Base-by-base conservation (phyloP, 2,329 filamentous ascomycete genomes). In the Aschersonia sp. region DNA sequence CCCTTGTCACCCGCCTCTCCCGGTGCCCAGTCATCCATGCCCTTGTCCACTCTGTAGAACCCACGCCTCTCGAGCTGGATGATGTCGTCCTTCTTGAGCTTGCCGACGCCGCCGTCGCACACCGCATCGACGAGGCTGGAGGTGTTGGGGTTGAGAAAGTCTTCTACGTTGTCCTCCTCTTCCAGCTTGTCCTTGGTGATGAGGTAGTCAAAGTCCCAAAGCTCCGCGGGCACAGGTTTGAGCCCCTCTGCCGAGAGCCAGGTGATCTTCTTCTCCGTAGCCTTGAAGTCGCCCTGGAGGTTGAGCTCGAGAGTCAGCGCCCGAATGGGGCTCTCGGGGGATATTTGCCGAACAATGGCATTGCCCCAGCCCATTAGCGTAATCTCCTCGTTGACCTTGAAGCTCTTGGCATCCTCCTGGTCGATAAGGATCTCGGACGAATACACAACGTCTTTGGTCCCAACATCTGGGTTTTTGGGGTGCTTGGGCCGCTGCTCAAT, bases 281-380 rank as follows among this genome's bases (percentile, higher is more conserved):
- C 83, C 73, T 94, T 95, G 65, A 97, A 86, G 63, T 97, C 90
- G 48, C 90, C 89, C 57, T 85, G 79, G 45, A 96, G 78, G 65
- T 97, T 84, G n/a, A 96, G 78, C 67, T 95, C 87, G 47, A 92
- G 72, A 49, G 85, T 83, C 40, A 95, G 73, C 37, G 68, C 71
- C 10, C 80, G 83, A 57, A 95, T 80, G 44, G 77, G 70, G 9
- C 71, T 71, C 14, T 66, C 64, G 32, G 68, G 65, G 44, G 76
- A 71, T 52, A 87, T 78, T 50, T 80, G 78, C 48, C 81, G 78
- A 30, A 92, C 84, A 54, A 88, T 78, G 10, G 85, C 87, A 59
- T 94, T 94, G 56, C 90, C 92, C 90, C 90, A 97, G 63, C 85
- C 85, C 90, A 96, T 96, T 42, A 96, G 74, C 0, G 90, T 96